Base-by-base conservation (phyloP, 192 early-diverging fungal species). In the Coemansia sp. region DNA sequence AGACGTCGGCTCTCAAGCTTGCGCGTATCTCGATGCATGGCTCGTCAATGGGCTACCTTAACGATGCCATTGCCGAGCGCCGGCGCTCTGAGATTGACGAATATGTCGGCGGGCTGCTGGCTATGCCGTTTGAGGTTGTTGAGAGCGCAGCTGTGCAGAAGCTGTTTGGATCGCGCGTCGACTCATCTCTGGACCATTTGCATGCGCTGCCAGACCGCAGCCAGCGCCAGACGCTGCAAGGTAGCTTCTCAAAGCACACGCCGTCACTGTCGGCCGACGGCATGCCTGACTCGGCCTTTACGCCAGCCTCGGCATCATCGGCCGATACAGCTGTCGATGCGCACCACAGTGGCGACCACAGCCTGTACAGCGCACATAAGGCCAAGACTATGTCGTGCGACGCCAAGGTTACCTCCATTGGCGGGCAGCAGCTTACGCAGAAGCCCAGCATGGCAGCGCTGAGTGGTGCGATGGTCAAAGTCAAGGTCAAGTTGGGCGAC, bases 401-500 rank as follows among this genome's bases (percentile, higher is more conserved):
- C 60, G 83, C 85, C 42, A 72, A 72, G 55, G 12, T 62, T 10
- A 57, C 20, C 17, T 3, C 40, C 21, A 17, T 9, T 19, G 34
- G 42, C 53, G 67, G 64, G 17, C 25, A 56, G 60, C 69, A 60
- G 57, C 44, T 79, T 44, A 59, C 54, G 19, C 81, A 71, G 81
- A 60, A 72, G 68, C 34, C 78, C 42, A 67, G 81, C 54, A 62
- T 65, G 40, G 17, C 62, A 36, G 60, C 25, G 49, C 67, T 69
- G 63, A 69, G 44, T 57, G 61, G 62, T 26, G 60, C 44, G 11
- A 79, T 60, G 50, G 86, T 92, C 50, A 92, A 90, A 68, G 81
- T 89, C 38, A 92, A 92, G 75, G 85, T 92, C 55, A 83, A 80
- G 46, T 82, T 85, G 64, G 75, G 82, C 40, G 87, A 84, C 25